Evolutionary conservation across 2,329 filamentous ascomycete species (phyloP).

Genomic region (Pestalotiopsis sp.): DNA sequence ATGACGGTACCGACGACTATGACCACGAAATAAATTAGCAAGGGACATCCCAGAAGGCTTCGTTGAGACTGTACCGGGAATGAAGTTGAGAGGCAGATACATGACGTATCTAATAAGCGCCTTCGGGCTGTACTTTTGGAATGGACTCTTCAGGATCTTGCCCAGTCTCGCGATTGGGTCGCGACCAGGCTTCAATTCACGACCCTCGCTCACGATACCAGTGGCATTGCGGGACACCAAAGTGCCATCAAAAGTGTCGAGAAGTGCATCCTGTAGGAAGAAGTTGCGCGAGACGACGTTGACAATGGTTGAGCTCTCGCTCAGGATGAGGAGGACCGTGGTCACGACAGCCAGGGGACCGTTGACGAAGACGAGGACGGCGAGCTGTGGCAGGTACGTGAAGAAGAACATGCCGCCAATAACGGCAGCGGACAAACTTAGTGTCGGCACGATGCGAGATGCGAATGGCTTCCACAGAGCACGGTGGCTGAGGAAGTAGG

Average conservation of each 20-base stretch:
- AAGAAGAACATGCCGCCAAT: constrained; percentile 84
- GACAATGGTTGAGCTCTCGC: constrained; percentile 62
- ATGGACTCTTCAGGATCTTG: constrained; percentile 59
- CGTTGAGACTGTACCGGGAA: constrained; percentile 57
- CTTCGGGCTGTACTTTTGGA: constrained; percentile 58
- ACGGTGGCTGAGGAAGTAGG: constrained; percentile 60
- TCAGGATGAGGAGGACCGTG: constrained; percentile 69
- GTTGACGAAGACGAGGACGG: constrained; percentile 80
- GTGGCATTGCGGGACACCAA: constrained; percentile 54
- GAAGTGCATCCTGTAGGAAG: constrained; percentile 77
- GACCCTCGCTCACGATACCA: constrained; percentile 71
- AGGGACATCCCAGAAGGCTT: background rate
- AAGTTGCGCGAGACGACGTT: constrained; percentile 67
- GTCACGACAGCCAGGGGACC: constrained; percentile 79
- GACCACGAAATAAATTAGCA: background rate
- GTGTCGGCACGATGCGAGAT: constrained; percentile 58
- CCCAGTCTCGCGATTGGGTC: constrained; percentile 61
- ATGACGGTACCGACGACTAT: constrained; percentile 76
- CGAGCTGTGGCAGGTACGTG: constrained; percentile 83
- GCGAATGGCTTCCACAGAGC: constrained; percentile 62
- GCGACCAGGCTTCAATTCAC: constrained; percentile 68
- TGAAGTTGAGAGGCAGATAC: constrained; percentile 90
- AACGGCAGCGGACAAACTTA: constrained; percentile 73
- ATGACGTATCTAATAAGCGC: constrained; percentile 78
- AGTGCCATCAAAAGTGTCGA: constrained; percentile 87